Conservation (phyloP, 805 yeast genomes). For the Cyberlindnera bimundalis region DNA sequence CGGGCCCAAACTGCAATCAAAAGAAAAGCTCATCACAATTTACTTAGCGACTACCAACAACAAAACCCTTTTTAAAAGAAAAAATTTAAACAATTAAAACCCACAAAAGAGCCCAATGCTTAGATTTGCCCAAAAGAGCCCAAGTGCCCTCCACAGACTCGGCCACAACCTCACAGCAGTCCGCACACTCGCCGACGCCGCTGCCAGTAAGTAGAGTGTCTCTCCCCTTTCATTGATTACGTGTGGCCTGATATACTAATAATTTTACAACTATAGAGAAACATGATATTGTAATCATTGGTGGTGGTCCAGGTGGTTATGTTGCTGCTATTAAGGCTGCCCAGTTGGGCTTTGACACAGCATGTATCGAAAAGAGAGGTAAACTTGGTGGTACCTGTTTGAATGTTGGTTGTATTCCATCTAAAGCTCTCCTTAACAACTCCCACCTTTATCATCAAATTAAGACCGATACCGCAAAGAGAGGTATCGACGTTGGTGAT, state of each 20-base stretch:
- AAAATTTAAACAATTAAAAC: not conserved
- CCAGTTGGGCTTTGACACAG: slow-evolving; percentile 90
- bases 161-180: slow-evolving; percentile 14
- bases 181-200: slow-evolving; percentile 24
- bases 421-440: slow-evolving; percentile 92
- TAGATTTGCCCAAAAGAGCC: slow-evolving; percentile 19
- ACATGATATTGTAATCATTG: slow-evolving; percentile 91
- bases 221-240: not conserved
- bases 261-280: slow-evolving; percentile 31
- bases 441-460: slow-evolving; percentile 90
- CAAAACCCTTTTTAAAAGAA: not conserved
- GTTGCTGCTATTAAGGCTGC: slow-evolving; percentile 99
- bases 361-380: slow-evolving; percentile 97
- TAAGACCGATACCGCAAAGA: slow-evolving; percentile 71
- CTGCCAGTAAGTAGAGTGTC: slow-evolving; percentile 15
- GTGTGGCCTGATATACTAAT: slow-evolving; percentile 6
- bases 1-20: not conserved
- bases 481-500: slow-evolving; percentile 88
- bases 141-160: slow-evolving; percentile 9
- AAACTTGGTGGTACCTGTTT: slow-evolving; percentile 96
- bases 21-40: slow-evolving; percentile 3
- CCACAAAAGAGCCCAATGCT: slow-evolving; percentile 14
- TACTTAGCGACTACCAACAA: no score
- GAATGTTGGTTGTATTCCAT: slow-evolving; percentile 98
- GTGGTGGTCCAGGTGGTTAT: slow-evolving; percentile 99